Evolutionary conservation across 1,139 yeast genomes (phyloP).

Genomic region (Debaryomyces subglobosus): DNA sequence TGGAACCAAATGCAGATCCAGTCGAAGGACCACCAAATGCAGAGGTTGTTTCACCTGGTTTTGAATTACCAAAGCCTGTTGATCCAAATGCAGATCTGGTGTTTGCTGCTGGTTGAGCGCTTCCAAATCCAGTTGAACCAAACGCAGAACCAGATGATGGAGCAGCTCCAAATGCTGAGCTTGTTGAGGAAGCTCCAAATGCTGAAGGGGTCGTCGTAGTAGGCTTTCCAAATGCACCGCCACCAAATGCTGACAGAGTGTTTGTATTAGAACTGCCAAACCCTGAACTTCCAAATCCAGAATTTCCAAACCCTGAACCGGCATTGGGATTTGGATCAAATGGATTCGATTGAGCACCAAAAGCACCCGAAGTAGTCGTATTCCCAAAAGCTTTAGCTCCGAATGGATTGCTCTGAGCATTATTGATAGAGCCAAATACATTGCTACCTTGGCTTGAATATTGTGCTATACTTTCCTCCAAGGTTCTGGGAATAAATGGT

Average conservation of each 20-base stretch:
- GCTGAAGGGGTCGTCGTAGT: constrained; percentile 1
- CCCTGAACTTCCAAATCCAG: constrained; percentile 16
- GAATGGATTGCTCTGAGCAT: constrained; percentile 7
- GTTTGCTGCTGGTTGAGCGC: constrained; percentile 8
- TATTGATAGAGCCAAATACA: not conserved
- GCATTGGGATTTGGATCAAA: constrained; percentile 12
- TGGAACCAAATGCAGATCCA: constrained; percentile 7
- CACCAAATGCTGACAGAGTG: constrained; percentile 14
- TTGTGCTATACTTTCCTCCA: constrained; percentile 26
- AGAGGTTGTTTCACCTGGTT: not conserved
- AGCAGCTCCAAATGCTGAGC: constrained; percentile 17
- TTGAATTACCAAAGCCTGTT: constrained; percentile 10
- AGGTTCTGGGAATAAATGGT: constrained; percentile 42
- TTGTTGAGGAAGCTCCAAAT: constrained; percentile 11
- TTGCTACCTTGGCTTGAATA: constrained; percentile 11
- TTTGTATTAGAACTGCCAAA: constrained; percentile 20
- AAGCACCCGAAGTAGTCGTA: constrained; percentile 8
- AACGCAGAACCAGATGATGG: constrained; percentile 11
- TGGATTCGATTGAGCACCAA: constrained; percentile 9
- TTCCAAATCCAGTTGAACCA: constrained; percentile 16
- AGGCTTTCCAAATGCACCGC: constrained; percentile 10
- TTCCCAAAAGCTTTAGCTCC: constrained; percentile 14
- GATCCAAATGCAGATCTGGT: constrained; percentile 3
- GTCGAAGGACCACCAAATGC: constrained; percentile 1
- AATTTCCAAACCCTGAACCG: constrained; percentile 11